Base-by-base conservation (phyloP, 2,329 filamentous ascomycete species). In the Trichoderma simmonsii region DNA sequence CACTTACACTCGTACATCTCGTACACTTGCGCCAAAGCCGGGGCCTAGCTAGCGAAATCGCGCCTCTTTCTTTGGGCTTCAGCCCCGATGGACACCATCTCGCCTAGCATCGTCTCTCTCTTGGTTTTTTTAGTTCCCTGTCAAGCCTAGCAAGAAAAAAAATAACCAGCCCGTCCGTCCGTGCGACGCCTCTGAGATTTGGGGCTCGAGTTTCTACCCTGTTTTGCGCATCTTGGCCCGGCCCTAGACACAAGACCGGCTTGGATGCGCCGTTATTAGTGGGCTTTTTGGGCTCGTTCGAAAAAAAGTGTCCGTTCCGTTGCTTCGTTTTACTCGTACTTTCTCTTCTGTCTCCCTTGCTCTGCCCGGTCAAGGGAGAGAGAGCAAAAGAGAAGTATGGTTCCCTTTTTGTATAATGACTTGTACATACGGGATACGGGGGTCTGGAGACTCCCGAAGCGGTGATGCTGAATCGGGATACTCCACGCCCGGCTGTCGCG, bases 21-120 rank as follows among this genome's bases (percentile, higher is more conserved):
- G 36, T 39, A 18, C 36, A 39, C 34, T 36, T 36, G 34, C 34
- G 36, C 36, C 36, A 39, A 48, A 48, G n/a, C 43, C 43, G 43
- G 43, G 43, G 43, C 15, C 43, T 36, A 36, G 34, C 18, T 48
- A 21, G 12, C 51, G 26, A 18, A 48, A 48, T 28, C 39, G 62
- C 63, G 63, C 63, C 63, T 66, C 48, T 39, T 51, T 67, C 36
- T 51, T 67, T 57, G 48, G 30, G 30, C 34, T 59, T 67, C 64
- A 67, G 64, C 64, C 64, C 64, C 64, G 64, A 57, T 67, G 64
- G 64, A 67, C 64, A 59, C 64, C 64, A 26, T 57, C 63, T 56
- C 64, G 30, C 48, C 32, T 21, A 9, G 15, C 28, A 18, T 60
- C n/a, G 15, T 28, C 56, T 15, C 56, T 28, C 15, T 28, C 15